Conservation (phyloP, 805 yeast genomes). For the Nakazawaea pomicola region DNA sequence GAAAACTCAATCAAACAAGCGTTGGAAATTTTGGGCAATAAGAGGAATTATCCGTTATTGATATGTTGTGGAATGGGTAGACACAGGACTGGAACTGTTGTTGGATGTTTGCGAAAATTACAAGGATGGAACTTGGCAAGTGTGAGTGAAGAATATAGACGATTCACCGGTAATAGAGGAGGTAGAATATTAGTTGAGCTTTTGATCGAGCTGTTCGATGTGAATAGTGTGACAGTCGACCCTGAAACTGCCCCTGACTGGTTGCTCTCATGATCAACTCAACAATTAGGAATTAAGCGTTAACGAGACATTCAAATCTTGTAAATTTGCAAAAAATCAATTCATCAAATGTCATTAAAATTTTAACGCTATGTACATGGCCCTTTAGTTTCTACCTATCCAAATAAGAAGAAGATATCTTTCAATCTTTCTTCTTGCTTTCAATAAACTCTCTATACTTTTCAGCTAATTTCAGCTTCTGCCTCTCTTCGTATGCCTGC, state of each 20-base stretch:
- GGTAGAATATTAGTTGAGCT: constrained; percentile 90
- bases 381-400: no score
- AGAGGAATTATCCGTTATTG: constrained; percentile 74
- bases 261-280: constrained; percentile 28
- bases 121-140: constrained; percentile 98
- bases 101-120: constrained; percentile 85
- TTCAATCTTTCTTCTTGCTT: constrained; percentile 10
- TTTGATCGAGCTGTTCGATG: constrained; percentile 70
- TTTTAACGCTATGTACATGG: not conserved
- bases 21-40: constrained; percentile 65
- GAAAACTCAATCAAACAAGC: constrained; percentile 79
- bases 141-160: constrained; percentile 87
- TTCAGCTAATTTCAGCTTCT: constrained; percentile 28
- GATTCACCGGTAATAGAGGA: constrained; percentile 90
- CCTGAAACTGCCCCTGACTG: constrained; percentile 42
- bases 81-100: constrained; percentile 94
- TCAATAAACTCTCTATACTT: constrained; percentile 24
- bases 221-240: constrained; percentile 36
- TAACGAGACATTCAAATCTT: no score
- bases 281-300: no score
- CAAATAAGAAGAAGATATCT: no score
- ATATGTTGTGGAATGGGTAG: constrained; percentile 99
- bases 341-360: not conserved
- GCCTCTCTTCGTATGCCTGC: constrained; percentile 30
- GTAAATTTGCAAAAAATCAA: no score